phyloP scores from a whole-genome alignment of 1,139 yeast genomes.

The Yamadazyma spencermartinsiae region DNA sequence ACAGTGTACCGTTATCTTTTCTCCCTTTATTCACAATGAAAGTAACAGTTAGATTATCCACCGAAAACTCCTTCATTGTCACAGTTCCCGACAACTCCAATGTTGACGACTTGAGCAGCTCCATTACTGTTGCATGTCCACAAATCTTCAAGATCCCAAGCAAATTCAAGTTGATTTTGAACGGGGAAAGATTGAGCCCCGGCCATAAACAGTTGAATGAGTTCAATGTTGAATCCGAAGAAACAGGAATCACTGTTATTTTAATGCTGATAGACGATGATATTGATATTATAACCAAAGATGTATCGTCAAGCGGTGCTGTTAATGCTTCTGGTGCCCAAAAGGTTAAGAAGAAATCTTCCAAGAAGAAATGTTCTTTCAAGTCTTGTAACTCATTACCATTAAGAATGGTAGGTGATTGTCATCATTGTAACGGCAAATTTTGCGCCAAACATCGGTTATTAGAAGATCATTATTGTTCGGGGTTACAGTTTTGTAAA shows the following conservation, averaged over 20 bases:
- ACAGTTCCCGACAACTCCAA: constrained; percentile 52
- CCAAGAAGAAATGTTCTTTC: constrained; percentile 66
- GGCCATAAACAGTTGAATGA: constrained; percentile 17
- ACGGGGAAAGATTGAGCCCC: constrained; percentile 51
- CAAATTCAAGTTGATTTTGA: constrained; percentile 50
- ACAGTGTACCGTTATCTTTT: neutral
- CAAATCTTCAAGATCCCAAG: constrained; percentile 31
- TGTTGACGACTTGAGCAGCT: constrained; percentile 47
- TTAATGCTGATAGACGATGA: constrained; percentile 33
- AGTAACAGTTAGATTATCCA: constrained; percentile 44
- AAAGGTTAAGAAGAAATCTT: constrained; percentile 34
- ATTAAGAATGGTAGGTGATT: constrained; percentile 83
- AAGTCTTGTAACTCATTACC: constrained; percentile 64
- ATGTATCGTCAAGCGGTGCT: neutral
- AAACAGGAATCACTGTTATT: constrained; percentile 37
- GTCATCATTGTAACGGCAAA: constrained; percentile 82
- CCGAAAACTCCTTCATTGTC: constrained; percentile 41
- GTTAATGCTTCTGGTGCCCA: neutral
- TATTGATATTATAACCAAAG: constrained; percentile 19
- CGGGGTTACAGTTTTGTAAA: constrained; percentile 77
- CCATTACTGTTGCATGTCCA: constrained; percentile 47
- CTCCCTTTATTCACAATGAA: constrained; percentile 26
- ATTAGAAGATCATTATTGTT: constrained; percentile 81
- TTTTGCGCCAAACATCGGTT: constrained; percentile 87
- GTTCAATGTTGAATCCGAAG: constrained; percentile 23